Percentiles rank a stretch among this genome's conserved stretches.
Conservation (phyloP, 1,139 yeast species). For the Yamadazyma atmosphaerica region DNA sequence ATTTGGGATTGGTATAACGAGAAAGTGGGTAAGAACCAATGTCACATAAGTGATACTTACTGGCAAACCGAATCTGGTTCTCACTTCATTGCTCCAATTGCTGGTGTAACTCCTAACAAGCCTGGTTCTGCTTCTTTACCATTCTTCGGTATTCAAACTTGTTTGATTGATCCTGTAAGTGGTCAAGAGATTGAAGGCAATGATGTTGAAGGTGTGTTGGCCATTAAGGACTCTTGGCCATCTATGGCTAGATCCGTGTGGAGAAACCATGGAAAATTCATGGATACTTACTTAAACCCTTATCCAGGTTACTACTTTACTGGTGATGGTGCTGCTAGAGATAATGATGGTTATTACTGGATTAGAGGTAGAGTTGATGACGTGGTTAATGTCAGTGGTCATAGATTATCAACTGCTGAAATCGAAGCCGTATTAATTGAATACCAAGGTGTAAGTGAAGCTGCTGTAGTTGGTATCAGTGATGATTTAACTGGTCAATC, state of each 20-base stretch:
- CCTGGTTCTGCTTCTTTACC: slow-evolving; percentile 98
- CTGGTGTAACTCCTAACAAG: slow-evolving; percentile 92
- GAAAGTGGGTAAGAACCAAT: slow-evolving; percentile 83
- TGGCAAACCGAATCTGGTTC: slow-evolving; percentile 99
- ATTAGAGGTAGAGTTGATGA: slow-evolving; percentile 98
- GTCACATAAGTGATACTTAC: slow-evolving; percentile 90
- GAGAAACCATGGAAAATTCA: slow-evolving; percentile 84
- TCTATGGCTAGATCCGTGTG: slow-evolving; percentile 97
- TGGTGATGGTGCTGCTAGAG: slow-evolving; percentile 99
- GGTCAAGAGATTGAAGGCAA: slow-evolving; percentile 84
- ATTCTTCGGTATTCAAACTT: slow-evolving; percentile 90
- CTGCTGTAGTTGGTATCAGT: slow-evolving; percentile 92
- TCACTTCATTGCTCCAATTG: slow-evolving; percentile 91
- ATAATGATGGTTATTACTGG: slow-evolving; percentile 97
- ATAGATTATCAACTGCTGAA: slow-evolving; percentile 95
- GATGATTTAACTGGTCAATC: slow-evolving; percentile 99
- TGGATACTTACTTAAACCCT: slow-evolving; percentile 93
- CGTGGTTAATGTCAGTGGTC: slow-evolving; percentile 97
- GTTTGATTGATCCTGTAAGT: slow-evolving; percentile 86
- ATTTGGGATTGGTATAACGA: slow-evolving; percentile 98
- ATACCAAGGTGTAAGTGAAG: slow-evolving; percentile 79
- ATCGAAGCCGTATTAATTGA: slow-evolving; percentile 90
- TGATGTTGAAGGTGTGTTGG: slow-evolving; percentile 95
- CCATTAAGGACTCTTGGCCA: slow-evolving; percentile 91
- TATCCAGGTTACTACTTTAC: slow-evolving; percentile 97